A percentile compares a stretch with the other conserved stretches of the same genome.
Evolutionary conservation across 1,284 basidiomycete genomes (phyloP).

Genomic region (Tausonia pullulans): DNA sequence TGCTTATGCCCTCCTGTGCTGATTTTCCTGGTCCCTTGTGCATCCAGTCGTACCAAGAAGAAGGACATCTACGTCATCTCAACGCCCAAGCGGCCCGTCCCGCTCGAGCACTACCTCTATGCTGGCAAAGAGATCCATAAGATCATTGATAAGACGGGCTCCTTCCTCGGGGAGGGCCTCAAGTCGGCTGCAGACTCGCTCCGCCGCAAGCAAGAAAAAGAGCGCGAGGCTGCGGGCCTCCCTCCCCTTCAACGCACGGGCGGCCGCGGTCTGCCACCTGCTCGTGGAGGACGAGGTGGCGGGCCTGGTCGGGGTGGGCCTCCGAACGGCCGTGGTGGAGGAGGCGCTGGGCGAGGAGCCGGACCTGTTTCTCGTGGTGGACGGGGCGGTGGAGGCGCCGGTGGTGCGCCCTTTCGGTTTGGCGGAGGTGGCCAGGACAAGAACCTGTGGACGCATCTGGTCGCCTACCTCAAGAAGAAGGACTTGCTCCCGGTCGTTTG

Average conservation of each 20-base stretch:
- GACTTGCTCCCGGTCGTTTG: constrained; percentile 84
- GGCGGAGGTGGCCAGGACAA: constrained; percentile 58
- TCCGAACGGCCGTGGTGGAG: constrained; percentile 38
- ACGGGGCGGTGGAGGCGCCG: constrained; percentile 37
- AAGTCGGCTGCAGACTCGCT: constrained; percentile 81
- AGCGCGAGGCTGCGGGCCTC: constrained; percentile 83
- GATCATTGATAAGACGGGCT: constrained; percentile 74
- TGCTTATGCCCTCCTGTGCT: background rate
- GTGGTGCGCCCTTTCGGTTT: constrained; percentile 24
- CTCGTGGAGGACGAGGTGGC: constrained; percentile 41
- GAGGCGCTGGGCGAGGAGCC: constrained; percentile 17
- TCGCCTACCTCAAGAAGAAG: constrained; percentile 76
- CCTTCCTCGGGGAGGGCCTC: constrained; percentile 58
- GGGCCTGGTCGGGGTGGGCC: constrained; percentile 41
- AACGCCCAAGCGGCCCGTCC: constrained; percentile 90
- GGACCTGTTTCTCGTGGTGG: constrained; percentile 2
- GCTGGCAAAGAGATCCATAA: constrained; percentile 84
- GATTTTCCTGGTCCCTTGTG: background rate
- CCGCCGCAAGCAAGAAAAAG: constrained; percentile 91
- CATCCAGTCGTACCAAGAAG: constrained; percentile 82
- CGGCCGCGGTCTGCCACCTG: constrained; percentile 56
- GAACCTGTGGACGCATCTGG: constrained; percentile 86
- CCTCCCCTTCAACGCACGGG: constrained; percentile 69
- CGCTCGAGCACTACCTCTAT: constrained; percentile 93
- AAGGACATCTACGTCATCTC: constrained; percentile 99